Evolutionary conservation across 768 basidiomycete species (phyloP).

Genomic region (Boletus edulis): DNA sequence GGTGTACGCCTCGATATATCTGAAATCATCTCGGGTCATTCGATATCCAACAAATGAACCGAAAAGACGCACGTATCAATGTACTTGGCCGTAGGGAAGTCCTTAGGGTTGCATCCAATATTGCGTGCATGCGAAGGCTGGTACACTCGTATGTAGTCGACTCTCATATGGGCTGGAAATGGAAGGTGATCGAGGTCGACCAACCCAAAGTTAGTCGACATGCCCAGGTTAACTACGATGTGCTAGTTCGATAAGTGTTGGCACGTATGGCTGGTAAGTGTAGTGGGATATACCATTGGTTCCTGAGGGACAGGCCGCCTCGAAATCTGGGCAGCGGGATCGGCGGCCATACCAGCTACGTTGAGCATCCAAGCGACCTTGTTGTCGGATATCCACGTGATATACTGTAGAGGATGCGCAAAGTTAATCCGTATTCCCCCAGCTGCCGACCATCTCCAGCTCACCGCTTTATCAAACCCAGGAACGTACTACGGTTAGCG

Average conservation of each 20-base stretch:
- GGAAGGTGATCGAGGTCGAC: conserved; percentile 52
- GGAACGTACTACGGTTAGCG: conserved; percentile 25
- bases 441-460: conserved; percentile 18
- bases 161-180: conserved; percentile 48
- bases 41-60: not conserved
- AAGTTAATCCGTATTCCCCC: not conserved
- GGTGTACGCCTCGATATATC: conserved; percentile 67
- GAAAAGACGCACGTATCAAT: conserved; percentile 51
- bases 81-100: conserved; percentile 69
- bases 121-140: conserved; percentile 61
- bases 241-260: conserved; percentile 34
- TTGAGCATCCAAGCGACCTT: conserved; percentile 73
- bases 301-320: conserved; percentile 73
- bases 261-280: not conserved
- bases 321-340: conserved; percentile 57
- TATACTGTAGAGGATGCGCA: conserved; percentile 49
- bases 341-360: conserved; percentile 63
- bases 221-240: conserved; percentile 56
- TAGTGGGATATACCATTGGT: conserved; percentile 64
- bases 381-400: conserved; percentile 78
- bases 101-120: conserved; percentile 68
- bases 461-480: conserved; percentile 66
- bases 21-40: conserved; percentile 21
- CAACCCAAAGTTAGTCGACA: conserved; percentile 56
- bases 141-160: conserved; percentile 70